Conservation (phyloP, 306 rosid genomes). For the Aeschynomene evenia region DNA sequence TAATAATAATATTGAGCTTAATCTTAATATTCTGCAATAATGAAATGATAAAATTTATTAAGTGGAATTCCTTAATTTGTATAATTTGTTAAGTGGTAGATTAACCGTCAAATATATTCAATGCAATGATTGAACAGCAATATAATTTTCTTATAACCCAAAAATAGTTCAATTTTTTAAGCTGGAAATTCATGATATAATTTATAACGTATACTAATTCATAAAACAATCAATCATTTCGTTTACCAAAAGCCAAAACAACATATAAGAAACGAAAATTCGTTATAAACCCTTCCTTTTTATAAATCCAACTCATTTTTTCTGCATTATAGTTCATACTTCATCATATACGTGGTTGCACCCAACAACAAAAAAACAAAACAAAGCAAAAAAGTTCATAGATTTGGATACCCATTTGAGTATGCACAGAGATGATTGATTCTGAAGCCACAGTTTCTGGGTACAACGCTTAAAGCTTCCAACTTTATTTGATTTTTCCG, state of each 20-base stretch:
- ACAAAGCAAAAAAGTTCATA: neutral
- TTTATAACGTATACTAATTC: no score
- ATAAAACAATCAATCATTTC: no score
- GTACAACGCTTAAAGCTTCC: constrained; percentile 21
- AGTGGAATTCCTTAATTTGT: no score
- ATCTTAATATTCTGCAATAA: no score
- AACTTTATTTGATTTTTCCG: constrained; percentile 5
- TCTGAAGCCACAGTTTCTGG: constrained; percentile 17
- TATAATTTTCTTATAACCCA: no score
- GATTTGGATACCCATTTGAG: constrained; percentile 14
- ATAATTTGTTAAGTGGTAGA: no score
- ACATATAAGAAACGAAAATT: neutral
- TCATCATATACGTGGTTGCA: neutral
- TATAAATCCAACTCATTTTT: neutral
- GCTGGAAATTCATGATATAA: no score
- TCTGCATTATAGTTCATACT: neutral
- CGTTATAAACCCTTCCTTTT: neutral
- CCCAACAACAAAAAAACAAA: neutral
- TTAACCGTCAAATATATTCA: no score
- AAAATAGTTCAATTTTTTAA: no score
- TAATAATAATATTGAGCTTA: no score
- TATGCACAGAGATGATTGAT: neutral
- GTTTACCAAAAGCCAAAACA: neutral
- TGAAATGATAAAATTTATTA: no score
- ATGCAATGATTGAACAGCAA: no score